Evolutionary conservation across 495 filamentous ascomycete genomes (phyloP).

Genomic region (Penicillium paxilli): DNA sequence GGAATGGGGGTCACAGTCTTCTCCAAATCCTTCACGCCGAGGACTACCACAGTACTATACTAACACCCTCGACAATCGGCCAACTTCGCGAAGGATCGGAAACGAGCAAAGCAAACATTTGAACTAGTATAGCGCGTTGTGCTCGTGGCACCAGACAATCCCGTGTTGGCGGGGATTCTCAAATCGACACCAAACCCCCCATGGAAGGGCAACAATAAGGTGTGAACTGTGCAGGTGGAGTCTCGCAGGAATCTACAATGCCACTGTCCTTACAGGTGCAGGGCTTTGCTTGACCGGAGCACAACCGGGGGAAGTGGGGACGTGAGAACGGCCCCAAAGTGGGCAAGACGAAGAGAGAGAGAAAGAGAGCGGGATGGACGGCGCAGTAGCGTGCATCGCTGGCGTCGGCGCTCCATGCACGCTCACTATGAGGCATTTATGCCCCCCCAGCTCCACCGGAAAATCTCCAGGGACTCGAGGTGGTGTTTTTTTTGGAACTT

Average conservation of each 20-base stretch:
- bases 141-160: slow-evolving; percentile 13
- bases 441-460: slow-evolving; percentile 3
- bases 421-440: slow-evolving; percentile 25
- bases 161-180: neutral
- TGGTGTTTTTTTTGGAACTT: no score
- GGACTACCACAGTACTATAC: no score
- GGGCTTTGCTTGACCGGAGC: slow-evolving; percentile 24
- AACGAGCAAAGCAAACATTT: neutral
- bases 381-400: neutral
- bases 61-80: no score
- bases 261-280: slow-evolving; percentile 4
- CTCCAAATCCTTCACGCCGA: neutral
- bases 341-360: neutral
- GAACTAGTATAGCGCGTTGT: slow-evolving; percentile 4
- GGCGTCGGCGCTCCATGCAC: neutral
- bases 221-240: slow-evolving; percentile 33
- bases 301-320: slow-evolving; percentile 31
- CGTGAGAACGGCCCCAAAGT: neutral
- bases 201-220: slow-evolving; percentile 25
- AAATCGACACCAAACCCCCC: neutral
- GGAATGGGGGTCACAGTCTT: no score
- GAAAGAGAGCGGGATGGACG: neutral
- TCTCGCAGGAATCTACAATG: neutral
- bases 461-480: neutral
- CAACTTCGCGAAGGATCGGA: neutral